phyloP scores from a whole-genome alignment of 129 eudicot genomes.

The Lonicera japonica region DNA sequence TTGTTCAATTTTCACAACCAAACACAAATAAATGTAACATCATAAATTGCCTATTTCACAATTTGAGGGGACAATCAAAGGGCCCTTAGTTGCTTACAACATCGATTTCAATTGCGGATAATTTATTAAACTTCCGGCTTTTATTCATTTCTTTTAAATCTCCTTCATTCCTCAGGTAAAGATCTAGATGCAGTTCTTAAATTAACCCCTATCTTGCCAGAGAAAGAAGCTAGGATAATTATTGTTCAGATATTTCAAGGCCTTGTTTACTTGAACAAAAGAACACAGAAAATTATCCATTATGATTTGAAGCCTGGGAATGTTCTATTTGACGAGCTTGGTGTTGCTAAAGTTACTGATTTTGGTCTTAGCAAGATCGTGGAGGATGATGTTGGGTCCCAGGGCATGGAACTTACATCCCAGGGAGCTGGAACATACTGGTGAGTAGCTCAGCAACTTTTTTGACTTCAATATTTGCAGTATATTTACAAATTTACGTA shows the following conservation, averaged over 20 bases:
- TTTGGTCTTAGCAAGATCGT: conserved; percentile 99
- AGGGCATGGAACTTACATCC: conserved; percentile 99
- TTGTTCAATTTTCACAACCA: too few species aligned
- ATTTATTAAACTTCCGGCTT: not conserved
- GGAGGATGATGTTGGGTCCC: conserved; percentile 98
- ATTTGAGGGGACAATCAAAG: too few species aligned
- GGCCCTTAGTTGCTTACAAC: conserved; percentile 1
- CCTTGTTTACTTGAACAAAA: conserved; percentile 89
- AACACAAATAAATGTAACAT: too few species aligned
- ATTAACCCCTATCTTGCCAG: conserved; percentile 75
- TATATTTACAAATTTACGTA: not conserved
- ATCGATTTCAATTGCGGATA: not conserved
- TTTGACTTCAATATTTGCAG: not conserved
- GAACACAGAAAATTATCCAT: conserved; percentile 88
- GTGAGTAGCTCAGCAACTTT: conserved; percentile 34
- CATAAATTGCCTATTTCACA: too few species aligned
- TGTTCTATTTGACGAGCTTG: conserved; percentile 89
- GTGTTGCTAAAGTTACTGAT: conserved; percentile 95
- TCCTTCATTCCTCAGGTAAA: conserved; percentile 45
- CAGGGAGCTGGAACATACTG: conserved; percentile 99
- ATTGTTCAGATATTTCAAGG: conserved; percentile 94
- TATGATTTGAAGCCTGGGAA: conserved; percentile 98
- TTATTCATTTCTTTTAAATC: conserved; percentile 4
- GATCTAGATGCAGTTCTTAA: conserved; percentile 98
- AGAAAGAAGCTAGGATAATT: conserved; percentile 89